Evolutionary conservation across 2,329 filamentous ascomycete species (phyloP).

Genomic region (Samsoniella hepiali): DNA sequence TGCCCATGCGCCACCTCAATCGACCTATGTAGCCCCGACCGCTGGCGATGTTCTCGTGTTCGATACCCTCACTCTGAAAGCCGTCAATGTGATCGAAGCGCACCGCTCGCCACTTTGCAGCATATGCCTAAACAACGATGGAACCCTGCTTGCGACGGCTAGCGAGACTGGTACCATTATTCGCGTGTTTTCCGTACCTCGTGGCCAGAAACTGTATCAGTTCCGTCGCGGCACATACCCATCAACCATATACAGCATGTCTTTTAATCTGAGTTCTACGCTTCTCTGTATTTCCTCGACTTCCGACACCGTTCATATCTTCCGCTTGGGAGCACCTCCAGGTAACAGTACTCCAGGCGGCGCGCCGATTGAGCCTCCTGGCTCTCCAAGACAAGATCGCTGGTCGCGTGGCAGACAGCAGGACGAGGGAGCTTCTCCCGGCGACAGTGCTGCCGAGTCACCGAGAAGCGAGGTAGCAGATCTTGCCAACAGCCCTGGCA

Average conservation of each 20-base stretch:
- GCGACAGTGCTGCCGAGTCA: slow-evolving; percentile 50
- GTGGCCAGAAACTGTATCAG: slow-evolving; percentile 90
- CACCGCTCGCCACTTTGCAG: slow-evolving; percentile 88
- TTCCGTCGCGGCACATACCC: slow-evolving; percentile 95
- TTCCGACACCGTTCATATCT: slow-evolving; percentile 95
- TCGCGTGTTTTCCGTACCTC: slow-evolving; percentile 87
- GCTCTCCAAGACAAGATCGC: slow-evolving; percentile 46
- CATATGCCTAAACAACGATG: slow-evolving; percentile 88
- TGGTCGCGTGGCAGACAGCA: slow-evolving; percentile 52
- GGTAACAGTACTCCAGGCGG: slow-evolving; percentile 35
- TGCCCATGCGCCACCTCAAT: slow-evolving; percentile 78
- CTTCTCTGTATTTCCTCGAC: slow-evolving; percentile 93
- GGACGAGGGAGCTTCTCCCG: slow-evolving; percentile 42
- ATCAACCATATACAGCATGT: slow-evolving; percentile 96
- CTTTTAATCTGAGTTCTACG: slow-evolving; percentile 92
- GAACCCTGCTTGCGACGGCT: slow-evolving; percentile 85
- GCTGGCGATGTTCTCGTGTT: slow-evolving; percentile 92
- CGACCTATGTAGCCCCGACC: slow-evolving; percentile 76
- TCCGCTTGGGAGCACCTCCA: slow-evolving; percentile 64
- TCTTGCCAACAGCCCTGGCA: slow-evolving; percentile 27
- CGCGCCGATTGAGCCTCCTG: slow-evolving; percentile 37
- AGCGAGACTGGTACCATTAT: slow-evolving; percentile 98
- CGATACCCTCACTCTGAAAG: slow-evolving; percentile 83
- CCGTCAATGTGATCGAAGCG: slow-evolving; percentile 92
- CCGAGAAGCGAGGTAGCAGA: slow-evolving; percentile 49